These are phyloP conservation scores for Xerocomellus dryophilus DNA, from an alignment of 768 basidiomycete species.

Conservation along the genomic window DNA sequence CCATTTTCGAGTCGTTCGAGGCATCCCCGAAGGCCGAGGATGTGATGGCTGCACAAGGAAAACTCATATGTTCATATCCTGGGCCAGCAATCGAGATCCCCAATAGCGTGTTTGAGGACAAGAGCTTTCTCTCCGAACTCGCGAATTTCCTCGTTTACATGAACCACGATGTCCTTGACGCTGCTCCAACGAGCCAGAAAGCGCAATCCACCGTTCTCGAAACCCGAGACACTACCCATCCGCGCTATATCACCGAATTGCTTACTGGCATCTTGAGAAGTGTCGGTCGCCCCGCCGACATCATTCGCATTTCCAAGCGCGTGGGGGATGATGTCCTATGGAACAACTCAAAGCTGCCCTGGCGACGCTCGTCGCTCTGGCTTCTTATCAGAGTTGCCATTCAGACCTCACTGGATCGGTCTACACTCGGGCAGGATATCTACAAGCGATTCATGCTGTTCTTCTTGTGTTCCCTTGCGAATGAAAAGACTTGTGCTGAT, in stretches of 20 bases:
- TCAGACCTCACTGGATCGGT: constrained; percentile 35
- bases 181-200: constrained; percentile 37
- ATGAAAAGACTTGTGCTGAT: background rate
- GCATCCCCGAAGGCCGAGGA: constrained; percentile 34
- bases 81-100: constrained; percentile 42
- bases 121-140: constrained; percentile 35
- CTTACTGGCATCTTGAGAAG: constrained; percentile 47
- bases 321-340: constrained; percentile 48
- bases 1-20: constrained; percentile 47
- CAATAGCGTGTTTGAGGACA: constrained; percentile 24
- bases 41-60: constrained; percentile 40
- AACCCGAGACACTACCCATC: constrained; percentile 39
- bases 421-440: constrained; percentile 2
- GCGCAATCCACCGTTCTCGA: constrained; percentile 37
- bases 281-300: constrained; percentile 30
- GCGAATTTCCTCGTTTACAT: constrained; percentile 37
- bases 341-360: constrained; percentile 37
- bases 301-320: constrained; percentile 38
- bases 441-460: constrained; percentile 38
- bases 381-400: constrained; percentile 45
- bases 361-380: constrained; percentile 53
- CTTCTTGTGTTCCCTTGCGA: constrained; percentile 22
- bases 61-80: constrained; percentile 45
- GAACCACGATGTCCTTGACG: constrained; percentile 34
- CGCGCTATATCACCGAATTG: constrained; percentile 48